Conservation (phyloP, 2,329 filamentous ascomycete species). For the Sporothrix protearum region DNA sequence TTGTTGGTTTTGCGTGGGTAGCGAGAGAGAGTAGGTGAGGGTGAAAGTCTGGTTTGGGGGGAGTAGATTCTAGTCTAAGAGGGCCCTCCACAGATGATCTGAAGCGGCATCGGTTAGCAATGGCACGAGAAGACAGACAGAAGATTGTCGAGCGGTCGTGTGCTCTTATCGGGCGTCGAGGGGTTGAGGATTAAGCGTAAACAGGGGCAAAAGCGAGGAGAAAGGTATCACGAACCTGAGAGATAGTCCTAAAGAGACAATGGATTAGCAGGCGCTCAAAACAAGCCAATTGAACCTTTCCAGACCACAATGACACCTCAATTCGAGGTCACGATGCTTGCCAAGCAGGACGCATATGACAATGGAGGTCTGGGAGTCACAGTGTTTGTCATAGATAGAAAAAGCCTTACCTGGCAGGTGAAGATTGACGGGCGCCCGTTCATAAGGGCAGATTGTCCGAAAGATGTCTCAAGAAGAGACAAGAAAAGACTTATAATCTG, state of each 20-base stretch:
- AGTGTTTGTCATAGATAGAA: neutral
- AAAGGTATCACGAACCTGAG: slow-evolving; percentile 57
- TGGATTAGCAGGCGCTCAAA: slow-evolving; percentile 16
- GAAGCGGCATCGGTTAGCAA: slow-evolving; percentile 23
- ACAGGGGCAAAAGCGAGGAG: neutral
- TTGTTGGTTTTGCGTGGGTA: neutral
- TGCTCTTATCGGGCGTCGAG: neutral
- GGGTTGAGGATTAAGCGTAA: neutral
- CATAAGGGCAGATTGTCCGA: slow-evolving; percentile 66
- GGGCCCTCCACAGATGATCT: slow-evolving; percentile 55
- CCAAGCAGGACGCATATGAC: neutral
- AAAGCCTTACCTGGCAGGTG: slow-evolving; percentile 71
- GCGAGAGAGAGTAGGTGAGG: slow-evolving; percentile 25
- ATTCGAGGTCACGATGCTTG: neutral
- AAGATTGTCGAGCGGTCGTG: neutral
- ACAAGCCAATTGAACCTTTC: neutral
- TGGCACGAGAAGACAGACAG: neutral
- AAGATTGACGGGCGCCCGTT: slow-evolving; percentile 79
- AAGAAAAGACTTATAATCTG: slow-evolving; percentile 26
- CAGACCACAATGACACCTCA: neutral
- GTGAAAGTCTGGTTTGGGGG: slow-evolving; percentile 24
- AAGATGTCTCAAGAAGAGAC: slow-evolving; percentile 36
- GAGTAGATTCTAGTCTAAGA: slow-evolving; percentile 43
- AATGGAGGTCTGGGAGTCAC: neutral
- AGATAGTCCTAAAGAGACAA: slow-evolving; percentile 61